phyloP scores from a whole-genome alignment of 495 filamentous ascomycete species.

The Geopyxis carbonaria region DNA sequence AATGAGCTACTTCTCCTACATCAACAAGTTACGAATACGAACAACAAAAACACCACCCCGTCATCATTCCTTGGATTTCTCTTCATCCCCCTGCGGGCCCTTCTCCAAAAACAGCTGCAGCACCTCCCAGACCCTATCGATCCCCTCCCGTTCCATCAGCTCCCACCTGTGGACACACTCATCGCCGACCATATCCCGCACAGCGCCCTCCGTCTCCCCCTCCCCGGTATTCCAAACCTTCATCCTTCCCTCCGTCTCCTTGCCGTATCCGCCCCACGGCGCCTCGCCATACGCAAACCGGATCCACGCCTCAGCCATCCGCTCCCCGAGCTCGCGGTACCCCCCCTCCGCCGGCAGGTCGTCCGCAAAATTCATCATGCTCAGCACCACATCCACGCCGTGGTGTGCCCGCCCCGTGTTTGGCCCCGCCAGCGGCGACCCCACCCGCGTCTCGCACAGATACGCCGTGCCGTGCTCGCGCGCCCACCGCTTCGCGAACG shows the following conservation, averaged over 20 bases:
- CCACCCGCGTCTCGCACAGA: slow-evolving; percentile 1
- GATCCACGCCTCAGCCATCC: slow-evolving; percentile 2
- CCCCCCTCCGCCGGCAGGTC: slow-evolving; percentile 4
- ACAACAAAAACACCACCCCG: too few relatives aligned
- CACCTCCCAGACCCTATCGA: slow-evolving; percentile 9
- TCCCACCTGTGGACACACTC: slow-evolving; percentile 7
- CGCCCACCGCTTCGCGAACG: slow-evolving; percentile 1
- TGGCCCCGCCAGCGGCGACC: neutral
- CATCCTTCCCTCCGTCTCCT: neutral
- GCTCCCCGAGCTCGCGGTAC: slow-evolving; percentile 4
- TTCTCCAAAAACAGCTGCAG: slow-evolving; percentile 5
- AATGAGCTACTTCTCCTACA: too few relatives aligned
- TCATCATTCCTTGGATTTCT: neutral
- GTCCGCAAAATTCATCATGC: slow-evolving; percentile 1
- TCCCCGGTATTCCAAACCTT: slow-evolving; percentile 8
- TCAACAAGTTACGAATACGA: too few relatives aligned
- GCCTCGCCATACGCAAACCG: slow-evolving; percentile 8
- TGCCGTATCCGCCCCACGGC: slow-evolving; percentile 3
- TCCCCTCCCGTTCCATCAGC: slow-evolving; percentile 6
- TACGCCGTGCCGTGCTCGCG: neutral
- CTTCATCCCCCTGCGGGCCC: neutral
- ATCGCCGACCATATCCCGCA: neutral
- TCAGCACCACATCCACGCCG: slow-evolving; percentile 4
- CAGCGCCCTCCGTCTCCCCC: neutral
- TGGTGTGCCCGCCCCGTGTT: slow-evolving; percentile 8